Base-by-base conservation (phyloP, 768 basidiomycete species). In the Hericium alpestre region DNA sequence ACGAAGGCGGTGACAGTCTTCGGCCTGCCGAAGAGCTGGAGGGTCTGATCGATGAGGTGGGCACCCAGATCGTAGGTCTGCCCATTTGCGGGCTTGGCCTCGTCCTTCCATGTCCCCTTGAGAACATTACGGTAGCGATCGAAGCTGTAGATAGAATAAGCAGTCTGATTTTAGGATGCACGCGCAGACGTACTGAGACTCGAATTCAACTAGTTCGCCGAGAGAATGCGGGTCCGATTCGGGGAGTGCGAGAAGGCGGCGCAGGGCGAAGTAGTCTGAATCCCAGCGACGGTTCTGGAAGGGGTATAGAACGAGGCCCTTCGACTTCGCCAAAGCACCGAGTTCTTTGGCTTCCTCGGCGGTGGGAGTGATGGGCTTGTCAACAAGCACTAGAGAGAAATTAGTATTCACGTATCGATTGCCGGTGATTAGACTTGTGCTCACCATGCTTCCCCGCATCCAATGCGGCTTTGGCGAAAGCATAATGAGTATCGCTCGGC, bases 41-140 rank as follows among this genome's bases (percentile, higher is more conserved):
- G 72, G 5, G 80, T 75, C 69, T 92, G 89, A 71, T 92, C 89
- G 61, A 92, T 80, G 25, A 91, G 75, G 67, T 93, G 90, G 8
- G 86, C 72, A 4, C 87, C 90, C 20, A 93, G 76, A 67, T 93
- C 90, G 67, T 83, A 93, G 2, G 83, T 80, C 25, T 79, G 74
- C 4, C 89, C 87, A 49, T 77, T 77, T 18, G 78, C 82, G 20
- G 83, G 81, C 0, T 75, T 72, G 1, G 80, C 73, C 32, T 77
- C 68, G 58, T 92, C 90, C 69, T 92, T 93, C 92, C 91, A 95
- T 0, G 82, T 80, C 12, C 83, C 80, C 63, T 85, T 86, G 37
- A 84, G 67, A 1, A 70, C 74, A 23, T 76, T 75, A 38, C 86
- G 80, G 72, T 81, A 90, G 43, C 90, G 83, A 66, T 90, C 89